Evolutionary conservation across 441 rosid genomes (phyloP).

Genomic region (Adansonia gregorii): DNA sequence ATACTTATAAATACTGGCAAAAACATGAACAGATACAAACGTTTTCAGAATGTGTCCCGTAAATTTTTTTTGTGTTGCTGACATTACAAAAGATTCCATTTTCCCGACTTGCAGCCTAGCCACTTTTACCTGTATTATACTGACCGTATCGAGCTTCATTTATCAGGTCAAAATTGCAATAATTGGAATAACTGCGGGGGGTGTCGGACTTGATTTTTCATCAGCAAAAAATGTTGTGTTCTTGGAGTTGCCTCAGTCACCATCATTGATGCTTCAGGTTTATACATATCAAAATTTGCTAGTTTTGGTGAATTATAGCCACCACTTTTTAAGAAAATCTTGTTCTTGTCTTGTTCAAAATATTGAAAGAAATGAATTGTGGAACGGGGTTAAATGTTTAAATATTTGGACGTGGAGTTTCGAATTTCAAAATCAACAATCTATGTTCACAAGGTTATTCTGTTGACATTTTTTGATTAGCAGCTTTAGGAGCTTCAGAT

Average conservation of each 20-base stretch:
- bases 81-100: neutral
- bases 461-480: neutral
- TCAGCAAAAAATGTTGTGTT: slow-evolving; percentile 89
- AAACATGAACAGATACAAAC: slow-evolving; percentile 3
- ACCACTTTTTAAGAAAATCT: slow-evolving; percentile 4
- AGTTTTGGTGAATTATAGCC: slow-evolving; percentile 7
- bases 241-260: slow-evolving; percentile 87
- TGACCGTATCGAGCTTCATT: slow-evolving; percentile 19
- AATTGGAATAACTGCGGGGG: slow-evolving; percentile 92
- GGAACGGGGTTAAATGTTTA: slow-evolving; percentile 6
- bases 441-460: neutral
- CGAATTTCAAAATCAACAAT: neutral
- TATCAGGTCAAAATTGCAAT: slow-evolving; percentile 82
- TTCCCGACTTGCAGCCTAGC: neutral
- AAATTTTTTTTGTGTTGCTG: slow-evolving; percentile 3
- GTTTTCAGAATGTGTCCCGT: neutral
- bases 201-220: slow-evolving; percentile 95
- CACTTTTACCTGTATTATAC: slow-evolving; percentile 19
- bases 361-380: slow-evolving; percentile 10
- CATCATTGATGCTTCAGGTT: slow-evolving; percentile 96
- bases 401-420: neutral
- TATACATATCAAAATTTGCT: slow-evolving; percentile 1
- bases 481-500: neutral
- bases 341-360: neutral
- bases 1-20: neutral